Percentiles rank a stretch among this genome's conserved stretches.
These are phyloP conservation scores for Fusarium napiforme DNA, from an alignment of 2,329 filamentous ascomycete genomes.

Conservation along the genomic window DNA sequence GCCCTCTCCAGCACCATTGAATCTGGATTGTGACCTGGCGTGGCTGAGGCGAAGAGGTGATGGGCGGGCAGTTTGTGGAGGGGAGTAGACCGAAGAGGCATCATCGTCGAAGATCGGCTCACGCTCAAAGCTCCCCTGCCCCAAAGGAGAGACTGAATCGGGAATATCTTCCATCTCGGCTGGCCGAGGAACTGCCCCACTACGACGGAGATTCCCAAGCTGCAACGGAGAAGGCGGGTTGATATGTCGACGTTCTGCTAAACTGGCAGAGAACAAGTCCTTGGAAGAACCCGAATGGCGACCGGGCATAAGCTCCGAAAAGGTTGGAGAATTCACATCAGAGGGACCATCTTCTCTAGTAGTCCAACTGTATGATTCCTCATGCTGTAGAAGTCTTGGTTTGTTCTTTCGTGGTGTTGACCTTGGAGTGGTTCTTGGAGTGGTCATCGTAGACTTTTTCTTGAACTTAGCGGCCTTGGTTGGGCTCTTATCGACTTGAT, in stretches of 20 bases:
- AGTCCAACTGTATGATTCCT: slow-evolving; percentile 10
- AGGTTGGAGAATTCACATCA: slow-evolving; percentile 40
- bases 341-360: slow-evolving; percentile 16
- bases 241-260: slow-evolving; percentile 48
- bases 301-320: slow-evolving; percentile 49
- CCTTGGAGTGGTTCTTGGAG: slow-evolving; percentile 36
- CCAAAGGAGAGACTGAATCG: slow-evolving; percentile 46
- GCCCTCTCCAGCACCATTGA: slow-evolving; percentile 34
- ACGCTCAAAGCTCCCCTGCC: slow-evolving; percentile 17
- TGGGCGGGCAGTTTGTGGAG: slow-evolving; percentile 26
- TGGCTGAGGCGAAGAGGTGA: slow-evolving; percentile 38
- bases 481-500: slow-evolving; percentile 46
- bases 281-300: slow-evolving; percentile 17
- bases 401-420: slow-evolving; percentile 36
- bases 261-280: slow-evolving; percentile 30
- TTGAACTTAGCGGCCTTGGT: slow-evolving; percentile 30
- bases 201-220: slow-evolving; percentile 24
- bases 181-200: slow-evolving; percentile 11
- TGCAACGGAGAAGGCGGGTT: slow-evolving; percentile 44
- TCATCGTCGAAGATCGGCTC: slow-evolving; percentile 27
- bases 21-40: slow-evolving; percentile 31
- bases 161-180: slow-evolving; percentile 35
- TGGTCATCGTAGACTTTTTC: slow-evolving; percentile 26
- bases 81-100: slow-evolving; percentile 43
- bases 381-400: background rate